phyloP scores from a whole-genome alignment of 208 protist species.

The Balamuthia mandrillaris region DNA sequence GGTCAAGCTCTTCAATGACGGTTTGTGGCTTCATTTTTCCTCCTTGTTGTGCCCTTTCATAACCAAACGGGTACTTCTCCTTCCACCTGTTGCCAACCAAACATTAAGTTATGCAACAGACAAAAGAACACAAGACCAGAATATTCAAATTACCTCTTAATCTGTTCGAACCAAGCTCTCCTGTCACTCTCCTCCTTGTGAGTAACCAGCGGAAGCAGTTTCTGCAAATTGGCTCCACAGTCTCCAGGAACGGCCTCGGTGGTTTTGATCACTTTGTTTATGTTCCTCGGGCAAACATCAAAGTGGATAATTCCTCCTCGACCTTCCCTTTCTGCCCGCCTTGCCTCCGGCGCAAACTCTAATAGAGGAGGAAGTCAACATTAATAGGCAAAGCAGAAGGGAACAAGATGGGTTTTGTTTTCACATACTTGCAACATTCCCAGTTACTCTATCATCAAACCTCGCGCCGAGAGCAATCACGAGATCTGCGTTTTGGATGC shows the following conservation, averaged over 20 bases:
- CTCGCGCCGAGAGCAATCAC: slow-evolving; percentile 65
- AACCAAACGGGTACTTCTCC: slow-evolving; percentile 39
- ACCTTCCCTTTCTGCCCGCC: slow-evolving; percentile 50
- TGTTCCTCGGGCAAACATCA: slow-evolving; percentile 56
- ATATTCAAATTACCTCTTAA: no score
- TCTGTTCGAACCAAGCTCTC: no score
- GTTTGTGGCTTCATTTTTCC: no score
- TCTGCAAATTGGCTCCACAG: slow-evolving; percentile 27
- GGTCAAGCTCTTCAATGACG: slow-evolving; percentile 52
- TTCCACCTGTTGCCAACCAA: no score
- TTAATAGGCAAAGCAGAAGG: no score
- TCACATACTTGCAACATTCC: slow-evolving; percentile 41
- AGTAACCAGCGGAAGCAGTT: slow-evolving; percentile 48
- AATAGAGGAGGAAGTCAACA: no score
- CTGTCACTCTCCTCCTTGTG: no score
- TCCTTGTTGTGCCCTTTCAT: no score
- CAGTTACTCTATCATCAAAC: slow-evolving; percentile 69
- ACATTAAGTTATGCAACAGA: no score
- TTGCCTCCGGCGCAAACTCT: slow-evolving; percentile 64
- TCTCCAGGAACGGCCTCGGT: slow-evolving; percentile 59
- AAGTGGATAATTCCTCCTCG: slow-evolving; percentile 66
- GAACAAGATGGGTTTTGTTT: no score
- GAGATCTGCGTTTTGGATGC: slow-evolving; percentile 63
- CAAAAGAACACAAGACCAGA: no score
- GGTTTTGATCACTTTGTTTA: slow-evolving; percentile 60